Evolutionary conservation across 2,329 filamentous ascomycete species (phyloP), one percentile per base, ranked within the genome.

Genomic region (Madurella fahalii): DNA sequence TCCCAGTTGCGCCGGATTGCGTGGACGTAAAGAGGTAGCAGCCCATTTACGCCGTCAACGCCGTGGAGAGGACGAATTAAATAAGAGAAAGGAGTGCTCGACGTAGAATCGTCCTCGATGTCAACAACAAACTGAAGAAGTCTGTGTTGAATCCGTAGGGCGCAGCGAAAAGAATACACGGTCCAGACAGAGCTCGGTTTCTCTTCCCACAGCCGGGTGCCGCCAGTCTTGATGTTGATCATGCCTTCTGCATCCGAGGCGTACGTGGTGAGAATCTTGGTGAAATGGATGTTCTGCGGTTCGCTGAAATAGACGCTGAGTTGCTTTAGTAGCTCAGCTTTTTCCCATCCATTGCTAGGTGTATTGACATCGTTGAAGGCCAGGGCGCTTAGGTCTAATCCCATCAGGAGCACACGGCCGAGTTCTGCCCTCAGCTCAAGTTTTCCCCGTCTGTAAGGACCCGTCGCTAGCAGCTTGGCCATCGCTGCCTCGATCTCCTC

Each of bases 1-100:
- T 71, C 68, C 68, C 67, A 71, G 45, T 65, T 60, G 13, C 64
- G 65, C 4, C 58, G 62, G 15, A 69, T 57, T 17, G 64, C 68
- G 55, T 71, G 68, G 8, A 71, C 54, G 50, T 58, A 63, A 12
- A 68, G 45, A 5, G 61, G 59, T 5, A 52, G 52, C 9, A 57
- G 50, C 11, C 42, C 50, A 39, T 16, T 30, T 4, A n/a, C n/a
- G n/a, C n/a, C n/a, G n/a, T n/a, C n/a, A n/a, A n/a, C n/a, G n/a
- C 32, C 52, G 40, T 63, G 50, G 15, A 50, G 31, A 2, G 51
- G n/a, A 11, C 59, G 65, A 18, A 68, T 54, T 8, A 40, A 61
- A 50, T 64, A 67, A 0, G 49, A 53, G 34, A 67, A 67, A 2
- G 40, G 39, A 0, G 42, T 50, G 2, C 43, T 15, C 9, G 46